These are phyloP conservation scores for Chlamydomonas incerta DNA, from an alignment of 139 green algal genomes.

Conservation along the genomic window DNA sequence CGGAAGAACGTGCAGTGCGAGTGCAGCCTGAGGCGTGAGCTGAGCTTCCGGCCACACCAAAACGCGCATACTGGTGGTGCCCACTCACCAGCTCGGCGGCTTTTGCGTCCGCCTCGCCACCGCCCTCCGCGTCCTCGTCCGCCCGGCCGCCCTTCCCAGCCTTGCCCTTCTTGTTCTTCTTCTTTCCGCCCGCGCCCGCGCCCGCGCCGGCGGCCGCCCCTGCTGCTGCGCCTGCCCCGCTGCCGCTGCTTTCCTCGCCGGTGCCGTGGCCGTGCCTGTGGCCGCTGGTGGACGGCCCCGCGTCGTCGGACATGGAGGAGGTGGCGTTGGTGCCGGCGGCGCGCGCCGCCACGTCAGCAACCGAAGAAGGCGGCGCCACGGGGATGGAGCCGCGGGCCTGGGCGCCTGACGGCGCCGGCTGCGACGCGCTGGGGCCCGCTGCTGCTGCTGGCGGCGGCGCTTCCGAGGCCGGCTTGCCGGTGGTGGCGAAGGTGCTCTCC, in stretches of 20 bases:
- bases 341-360: not conserved
- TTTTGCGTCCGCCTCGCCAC: not conserved
- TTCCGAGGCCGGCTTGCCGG: not conserved
- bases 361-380: not conserved
- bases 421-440: not conserved
- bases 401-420: not conserved
- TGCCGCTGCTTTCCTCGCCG: not conserved
- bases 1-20: too few relatives aligned
- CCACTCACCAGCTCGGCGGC: not conserved
- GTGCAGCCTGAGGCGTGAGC: too few relatives aligned
- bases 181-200: not conserved
- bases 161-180: conserved; percentile 22
- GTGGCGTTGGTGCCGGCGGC: too few relatives aligned
- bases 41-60: too few relatives aligned
- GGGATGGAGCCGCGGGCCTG: not conserved
- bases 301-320: too few relatives aligned
- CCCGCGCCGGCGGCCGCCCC: not conserved
- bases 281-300: too few relatives aligned
- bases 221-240: not conserved
- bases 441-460: not conserved
- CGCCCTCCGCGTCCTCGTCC: not conserved
- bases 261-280: too few relatives aligned
- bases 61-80: too few relatives aligned
- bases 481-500: conserved; percentile 33
- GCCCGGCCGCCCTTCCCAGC: not conserved